A percentile compares a stretch with the other conserved stretches of the same genome.
Evolutionary conservation across 306 rosid genomes (phyloP).

Genomic region (Citrullus amarus): DNA sequence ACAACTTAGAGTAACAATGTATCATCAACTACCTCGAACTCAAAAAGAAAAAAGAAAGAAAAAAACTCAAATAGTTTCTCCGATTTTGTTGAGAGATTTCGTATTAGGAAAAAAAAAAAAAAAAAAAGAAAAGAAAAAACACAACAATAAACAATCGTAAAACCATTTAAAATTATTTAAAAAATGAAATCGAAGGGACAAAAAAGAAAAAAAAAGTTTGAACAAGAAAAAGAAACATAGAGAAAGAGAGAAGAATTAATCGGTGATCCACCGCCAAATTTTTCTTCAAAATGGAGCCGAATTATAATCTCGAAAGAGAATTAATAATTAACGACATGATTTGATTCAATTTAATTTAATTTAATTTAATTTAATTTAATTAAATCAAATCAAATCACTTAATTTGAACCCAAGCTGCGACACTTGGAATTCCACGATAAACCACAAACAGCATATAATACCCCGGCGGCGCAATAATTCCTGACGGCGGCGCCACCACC

Average conservation of each 20-base stretch:
- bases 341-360: neutral
- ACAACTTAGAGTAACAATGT: too few species aligned
- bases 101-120: neutral
- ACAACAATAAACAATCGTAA: neutral
- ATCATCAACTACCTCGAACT: too few species aligned
- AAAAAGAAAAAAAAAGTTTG: neutral
- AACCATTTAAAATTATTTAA: neutral
- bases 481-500: constrained; percentile 30
- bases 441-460: constrained; percentile 54
- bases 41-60: too few species aligned
- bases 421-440: constrained; percentile 66
- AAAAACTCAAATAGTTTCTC: too few species aligned
- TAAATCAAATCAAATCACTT: neutral
- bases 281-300: neutral
- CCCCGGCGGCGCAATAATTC: constrained; percentile 58
- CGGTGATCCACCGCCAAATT: neutral
- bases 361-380: neutral
- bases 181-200: neutral
- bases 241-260: neutral
- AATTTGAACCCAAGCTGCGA: constrained; percentile 51
- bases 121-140: neutral
- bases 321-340: neutral
- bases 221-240: neutral
- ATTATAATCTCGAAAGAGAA: neutral
- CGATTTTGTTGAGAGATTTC: neutral